A percentile compares a stretch with the other conserved stretches of the same genome.
These are phyloP conservation scores for Saccharomycopsis oosterbeekiorum DNA, from an alignment of 805 yeast species.

Conservation along the genomic window DNA sequence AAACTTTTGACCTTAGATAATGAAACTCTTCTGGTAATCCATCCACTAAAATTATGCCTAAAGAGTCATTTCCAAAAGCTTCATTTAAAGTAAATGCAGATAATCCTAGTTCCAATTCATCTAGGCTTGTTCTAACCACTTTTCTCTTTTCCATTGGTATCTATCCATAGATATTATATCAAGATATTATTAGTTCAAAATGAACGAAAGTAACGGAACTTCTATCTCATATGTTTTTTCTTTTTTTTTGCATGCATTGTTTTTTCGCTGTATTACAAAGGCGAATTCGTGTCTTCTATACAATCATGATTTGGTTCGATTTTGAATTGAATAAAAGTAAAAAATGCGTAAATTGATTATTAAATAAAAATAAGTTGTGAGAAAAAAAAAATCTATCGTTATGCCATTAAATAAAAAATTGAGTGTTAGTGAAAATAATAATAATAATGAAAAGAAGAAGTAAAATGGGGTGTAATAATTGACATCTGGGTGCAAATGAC, in stretches of 20 bases:
- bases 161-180: neutral
- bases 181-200: neutral
- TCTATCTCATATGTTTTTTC: too few species aligned
- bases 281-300: neutral
- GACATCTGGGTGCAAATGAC: neutral
- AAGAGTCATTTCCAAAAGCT: slow-evolving; percentile 47
- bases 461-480: neutral
- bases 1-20: slow-evolving; percentile 33
- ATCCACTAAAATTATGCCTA: slow-evolving; percentile 43
- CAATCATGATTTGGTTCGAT: neutral
- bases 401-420: neutral
- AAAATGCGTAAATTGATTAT: neutral
- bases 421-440: neutral
- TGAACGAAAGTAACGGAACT: too few species aligned
- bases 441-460: neutral
- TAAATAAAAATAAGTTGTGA: neutral
- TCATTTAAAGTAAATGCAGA: slow-evolving; percentile 26
- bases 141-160: neutral
- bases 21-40: slow-evolving; percentile 32
- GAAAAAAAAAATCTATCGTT: neutral
- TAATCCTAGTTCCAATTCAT: slow-evolving; percentile 27
- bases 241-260: neutral
- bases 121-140: slow-evolving; percentile 27
- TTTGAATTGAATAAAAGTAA: neutral
- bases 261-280: neutral